A percentile compares a stretch with the other conserved stretches of the same genome.
Evolutionary conservation across 202 grass and related monocot genomes (phyloP).

Genomic region (Schoenoplectus tabernaemontani): DNA sequence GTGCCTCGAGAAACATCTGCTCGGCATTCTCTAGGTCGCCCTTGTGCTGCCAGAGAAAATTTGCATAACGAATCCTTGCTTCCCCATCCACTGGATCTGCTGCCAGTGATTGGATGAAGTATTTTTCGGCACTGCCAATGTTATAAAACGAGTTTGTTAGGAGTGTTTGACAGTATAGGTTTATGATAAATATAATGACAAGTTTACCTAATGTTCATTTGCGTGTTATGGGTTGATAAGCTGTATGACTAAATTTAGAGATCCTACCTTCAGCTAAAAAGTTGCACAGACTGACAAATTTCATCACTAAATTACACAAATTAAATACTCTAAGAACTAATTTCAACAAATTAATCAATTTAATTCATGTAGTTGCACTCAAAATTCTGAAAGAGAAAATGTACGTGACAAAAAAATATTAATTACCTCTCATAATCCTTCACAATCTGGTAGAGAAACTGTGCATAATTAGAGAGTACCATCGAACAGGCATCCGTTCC

Average conservation of each 20-base stretch:
- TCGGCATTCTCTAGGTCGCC: conserved; percentile 49
- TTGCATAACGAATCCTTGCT: conserved; percentile 53
- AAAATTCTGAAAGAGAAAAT: not conserved
- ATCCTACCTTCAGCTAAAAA: not conserved
- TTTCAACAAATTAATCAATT: not conserved
- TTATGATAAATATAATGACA: not conserved
- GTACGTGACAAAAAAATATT: not conserved
- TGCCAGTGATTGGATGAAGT: conserved; percentile 49
- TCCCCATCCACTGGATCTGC: conserved; percentile 57
- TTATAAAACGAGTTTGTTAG: not conserved
- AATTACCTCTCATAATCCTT: conserved; percentile 60
- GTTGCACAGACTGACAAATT: not conserved
- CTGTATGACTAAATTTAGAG: not conserved
- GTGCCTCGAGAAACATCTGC: conserved; percentile 62
- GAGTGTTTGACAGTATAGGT: not conserved
- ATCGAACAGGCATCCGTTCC: conserved; percentile 39
- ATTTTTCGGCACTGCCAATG: conserved; percentile 47
- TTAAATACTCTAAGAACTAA: not conserved
- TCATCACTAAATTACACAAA: not conserved
- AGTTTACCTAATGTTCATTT: not conserved
- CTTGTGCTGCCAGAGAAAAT: conserved; percentile 63
- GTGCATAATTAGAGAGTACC: conserved; percentile 78
- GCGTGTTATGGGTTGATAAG: not conserved
- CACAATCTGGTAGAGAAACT: conserved; percentile 77
- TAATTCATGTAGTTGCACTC: not conserved